phyloP scores from a whole-genome alignment of 1,139 yeast genomes.

The Zygosaccharomyces pseudobailii region DNA sequence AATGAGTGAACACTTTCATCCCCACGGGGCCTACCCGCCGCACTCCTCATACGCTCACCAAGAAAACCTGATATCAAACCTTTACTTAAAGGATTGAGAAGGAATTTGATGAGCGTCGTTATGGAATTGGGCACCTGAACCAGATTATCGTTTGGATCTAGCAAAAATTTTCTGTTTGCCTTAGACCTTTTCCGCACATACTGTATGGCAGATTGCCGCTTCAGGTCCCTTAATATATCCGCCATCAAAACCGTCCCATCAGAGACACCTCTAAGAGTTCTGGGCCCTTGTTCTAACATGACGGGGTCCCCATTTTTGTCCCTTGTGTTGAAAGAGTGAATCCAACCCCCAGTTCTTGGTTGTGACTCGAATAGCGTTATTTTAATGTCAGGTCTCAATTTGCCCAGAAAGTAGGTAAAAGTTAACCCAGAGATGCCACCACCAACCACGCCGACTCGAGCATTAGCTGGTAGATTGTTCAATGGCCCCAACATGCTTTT shows the following conservation, averaged over 20 bases:
- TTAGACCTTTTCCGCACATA: slow-evolving; percentile 46
- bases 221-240: slow-evolving; percentile 50
- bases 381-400: slow-evolving; percentile 64
- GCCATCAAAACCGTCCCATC: slow-evolving; percentile 58
- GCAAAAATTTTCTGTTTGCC: slow-evolving; percentile 60
- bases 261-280: slow-evolving; percentile 68
- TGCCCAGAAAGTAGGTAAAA: slow-evolving; percentile 65
- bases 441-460: slow-evolving; percentile 66
- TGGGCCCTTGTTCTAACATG: slow-evolving; percentile 65
- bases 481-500: slow-evolving; percentile 15
- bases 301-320: slow-evolving; percentile 28
- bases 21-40: slow-evolving; percentile 18
- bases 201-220: slow-evolving; percentile 41
- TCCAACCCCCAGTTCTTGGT: slow-evolving; percentile 72
- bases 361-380: slow-evolving; percentile 59
- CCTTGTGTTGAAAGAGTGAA: slow-evolving; percentile 43
- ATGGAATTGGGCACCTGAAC: slow-evolving; percentile 48
- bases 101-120: slow-evolving; percentile 39
- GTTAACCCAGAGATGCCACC: slow-evolving; percentile 86
- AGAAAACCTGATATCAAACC: slow-evolving; percentile 37
- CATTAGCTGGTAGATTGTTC: slow-evolving; percentile 32
- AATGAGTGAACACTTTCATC: slow-evolving; percentile 77
- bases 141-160: slow-evolving; percentile 40
- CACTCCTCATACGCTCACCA: slow-evolving; percentile 36
- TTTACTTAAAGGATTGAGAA: slow-evolving; percentile 42